Evolutionary conservation across 163 green algal genomes (phyloP), one percentile per base, ranked within the genome.

Genomic region (Scenedesmus sp.): DNA sequence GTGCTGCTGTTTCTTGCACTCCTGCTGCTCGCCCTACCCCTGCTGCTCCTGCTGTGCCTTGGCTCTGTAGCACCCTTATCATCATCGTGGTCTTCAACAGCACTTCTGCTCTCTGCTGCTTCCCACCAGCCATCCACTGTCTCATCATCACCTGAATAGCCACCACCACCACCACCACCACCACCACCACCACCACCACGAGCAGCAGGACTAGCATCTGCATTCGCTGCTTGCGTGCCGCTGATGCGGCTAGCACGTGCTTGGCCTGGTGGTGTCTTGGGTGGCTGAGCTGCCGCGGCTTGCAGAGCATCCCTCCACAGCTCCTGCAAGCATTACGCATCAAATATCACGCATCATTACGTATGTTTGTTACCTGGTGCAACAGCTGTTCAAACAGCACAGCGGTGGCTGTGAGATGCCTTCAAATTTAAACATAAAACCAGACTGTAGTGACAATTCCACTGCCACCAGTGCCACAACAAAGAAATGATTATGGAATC

Each of bases 281-380:
- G 23, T 52, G 23, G 70, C 1, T 79, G 70, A 46, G 70, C 10
- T 12, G 70, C 70, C 12, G 87, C 87, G 76, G 70, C 70, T 9
- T 70, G 70, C 73, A 91, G 73, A 1, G 87, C 70, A 70, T 91
- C 87, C 3, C 12, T 46, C 87, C 87, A 91, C 12, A 91, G 74
- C n/a, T 85, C 87, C 87, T 90, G 86, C 54, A 70, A 15, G 55
- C 66, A 76, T 70, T 0, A 23, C 2, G 23, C 7, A 70, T 70
- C 62, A 70, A 23, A 9, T 3, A 70, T 23, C 9, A 20, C 18
- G 3, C 18, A 18, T 70, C 18, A 15, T 5, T 23, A 70, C 8
- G 1, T 15, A 64, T 10, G 10, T 15, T 15, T 64, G 7, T 64
- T 64, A 64, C 59, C 10, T 64, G 10, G 10, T 15, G 59, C 59